These are phyloP conservation scores for Kodamaea kakaduensis DNA, from an alignment of 805 yeast species.

Conservation along the genomic window DNA sequence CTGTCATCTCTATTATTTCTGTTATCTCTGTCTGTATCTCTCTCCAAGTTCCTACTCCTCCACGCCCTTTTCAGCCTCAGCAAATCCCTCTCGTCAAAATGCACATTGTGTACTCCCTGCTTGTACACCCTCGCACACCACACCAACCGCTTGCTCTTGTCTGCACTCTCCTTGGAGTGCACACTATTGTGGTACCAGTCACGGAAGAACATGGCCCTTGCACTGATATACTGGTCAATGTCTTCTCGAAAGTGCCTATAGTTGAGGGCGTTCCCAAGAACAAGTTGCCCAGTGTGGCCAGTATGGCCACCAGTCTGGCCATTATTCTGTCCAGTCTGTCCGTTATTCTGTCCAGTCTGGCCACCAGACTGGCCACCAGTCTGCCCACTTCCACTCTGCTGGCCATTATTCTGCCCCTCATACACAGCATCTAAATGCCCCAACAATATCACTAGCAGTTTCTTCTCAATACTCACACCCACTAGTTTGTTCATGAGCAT, in stretches of 20 bases:
- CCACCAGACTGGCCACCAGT: no score
- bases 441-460: constrained; percentile 25
- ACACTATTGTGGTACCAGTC: constrained; percentile 29
- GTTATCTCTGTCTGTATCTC: no score
- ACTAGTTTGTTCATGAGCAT: constrained; percentile 24
- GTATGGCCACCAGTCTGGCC: no score
- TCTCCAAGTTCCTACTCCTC: no score
- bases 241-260: constrained; percentile 6
- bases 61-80: no score
- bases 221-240: constrained; percentile 20
- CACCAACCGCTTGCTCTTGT: constrained; percentile 2
- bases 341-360: no score
- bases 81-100: constrained; percentile 1
- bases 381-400: no score
- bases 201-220: constrained; percentile 28
- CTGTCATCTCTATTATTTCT: no score
- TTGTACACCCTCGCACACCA: constrained; percentile 7
- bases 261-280: constrained; percentile 5
- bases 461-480: constrained; percentile 18
- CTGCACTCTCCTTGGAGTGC: constrained; percentile 4
- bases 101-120: constrained; percentile 1
- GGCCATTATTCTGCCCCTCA: constrained; percentile 9
- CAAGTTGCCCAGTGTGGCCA: constrained; percentile 3
- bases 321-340: no score
- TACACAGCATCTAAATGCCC: constrained; percentile 32